phyloP scores from a whole-genome alignment of 768 basidiomycete genomes.

The Melanogaster broomeanus region DNA sequence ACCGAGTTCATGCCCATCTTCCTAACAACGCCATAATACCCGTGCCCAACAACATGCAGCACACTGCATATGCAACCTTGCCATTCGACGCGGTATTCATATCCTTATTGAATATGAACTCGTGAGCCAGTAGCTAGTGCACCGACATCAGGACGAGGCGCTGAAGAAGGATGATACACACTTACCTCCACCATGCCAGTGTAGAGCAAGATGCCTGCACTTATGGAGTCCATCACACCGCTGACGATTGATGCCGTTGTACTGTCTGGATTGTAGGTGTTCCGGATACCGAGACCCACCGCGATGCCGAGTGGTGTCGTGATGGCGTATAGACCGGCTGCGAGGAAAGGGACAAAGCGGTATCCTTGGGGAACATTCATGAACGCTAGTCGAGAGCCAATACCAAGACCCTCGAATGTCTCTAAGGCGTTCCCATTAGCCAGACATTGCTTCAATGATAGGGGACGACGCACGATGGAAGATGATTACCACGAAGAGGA shows the following conservation, averaged over 20 bases:
- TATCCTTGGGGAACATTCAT: constrained; percentile 61
- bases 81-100: constrained; percentile 72
- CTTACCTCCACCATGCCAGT: constrained; percentile 81
- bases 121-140: constrained; percentile 83
- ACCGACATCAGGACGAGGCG: constrained; percentile 2
- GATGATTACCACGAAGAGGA: constrained; percentile 86
- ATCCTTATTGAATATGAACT: constrained; percentile 88
- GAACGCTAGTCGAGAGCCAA: constrained; percentile 86
- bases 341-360: constrained; percentile 56
- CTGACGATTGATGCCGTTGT: constrained; percentile 78
- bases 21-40: constrained; percentile 92
- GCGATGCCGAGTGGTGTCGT: constrained; percentile 91
- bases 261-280: constrained; percentile 80
- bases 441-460: not conserved
- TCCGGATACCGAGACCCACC: constrained; percentile 71
- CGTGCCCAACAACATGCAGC: constrained; percentile 80
- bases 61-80: constrained; percentile 70
- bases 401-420: constrained; percentile 91
- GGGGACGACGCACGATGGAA: constrained; percentile 79
- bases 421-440: constrained; percentile 46
- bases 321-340: constrained; percentile 66
- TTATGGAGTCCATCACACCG: constrained; percentile 83
- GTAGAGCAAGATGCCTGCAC: too few species aligned
- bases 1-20: constrained; percentile 68
- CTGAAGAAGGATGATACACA: not conserved